These are phyloP conservation scores for Yamadazyma olivae DNA, from an alignment of 805 yeast genomes.

Conservation along the genomic window DNA sequence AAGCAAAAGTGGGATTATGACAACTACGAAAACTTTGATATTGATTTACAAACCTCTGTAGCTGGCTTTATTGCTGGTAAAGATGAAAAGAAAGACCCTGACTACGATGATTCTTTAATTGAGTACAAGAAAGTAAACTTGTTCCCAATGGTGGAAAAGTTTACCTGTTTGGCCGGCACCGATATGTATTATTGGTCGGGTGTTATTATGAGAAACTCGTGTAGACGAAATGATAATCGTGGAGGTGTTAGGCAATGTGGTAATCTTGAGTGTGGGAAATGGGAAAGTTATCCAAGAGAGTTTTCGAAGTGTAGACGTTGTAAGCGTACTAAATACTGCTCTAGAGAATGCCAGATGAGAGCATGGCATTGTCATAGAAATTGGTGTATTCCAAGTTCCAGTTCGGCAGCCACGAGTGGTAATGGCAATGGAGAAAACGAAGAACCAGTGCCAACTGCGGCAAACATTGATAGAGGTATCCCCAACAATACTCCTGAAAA, in stretches of 20 bases:
- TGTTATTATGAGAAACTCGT: slow-evolving; percentile 94
- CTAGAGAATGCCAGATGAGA: slow-evolving; percentile 83
- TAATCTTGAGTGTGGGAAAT: slow-evolving; percentile 84
- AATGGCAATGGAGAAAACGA: neutral
- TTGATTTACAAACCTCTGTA: slow-evolving; percentile 23
- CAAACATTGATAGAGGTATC: neutral
- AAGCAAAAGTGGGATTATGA: slow-evolving; percentile 39
- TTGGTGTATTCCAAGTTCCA: slow-evolving; percentile 72
- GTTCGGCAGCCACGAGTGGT: slow-evolving; percentile 20
- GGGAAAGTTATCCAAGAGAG: slow-evolving; percentile 89
- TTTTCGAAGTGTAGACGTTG: slow-evolving; percentile 95
- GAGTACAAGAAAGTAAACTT: slow-evolving; percentile 58
- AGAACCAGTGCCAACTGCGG: neutral
- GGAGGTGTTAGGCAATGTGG: slow-evolving; percentile 97
- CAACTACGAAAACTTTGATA: slow-evolving; percentile 36
- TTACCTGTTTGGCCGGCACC: slow-evolving; percentile 67
- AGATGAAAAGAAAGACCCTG: slow-evolving; percentile 17
- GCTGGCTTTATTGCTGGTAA: neutral
- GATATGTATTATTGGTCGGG: slow-evolving; percentile 97
- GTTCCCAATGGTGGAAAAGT: slow-evolving; percentile 89
- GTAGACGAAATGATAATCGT: slow-evolving; percentile 80
- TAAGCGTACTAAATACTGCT: slow-evolving; percentile 91
- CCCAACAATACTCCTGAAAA: neutral
- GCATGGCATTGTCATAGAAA: slow-evolving; percentile 94
- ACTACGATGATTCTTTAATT: slow-evolving; percentile 40